Conservation (phyloP, 805 yeast species). For the Myxozyma monticola region DNA sequence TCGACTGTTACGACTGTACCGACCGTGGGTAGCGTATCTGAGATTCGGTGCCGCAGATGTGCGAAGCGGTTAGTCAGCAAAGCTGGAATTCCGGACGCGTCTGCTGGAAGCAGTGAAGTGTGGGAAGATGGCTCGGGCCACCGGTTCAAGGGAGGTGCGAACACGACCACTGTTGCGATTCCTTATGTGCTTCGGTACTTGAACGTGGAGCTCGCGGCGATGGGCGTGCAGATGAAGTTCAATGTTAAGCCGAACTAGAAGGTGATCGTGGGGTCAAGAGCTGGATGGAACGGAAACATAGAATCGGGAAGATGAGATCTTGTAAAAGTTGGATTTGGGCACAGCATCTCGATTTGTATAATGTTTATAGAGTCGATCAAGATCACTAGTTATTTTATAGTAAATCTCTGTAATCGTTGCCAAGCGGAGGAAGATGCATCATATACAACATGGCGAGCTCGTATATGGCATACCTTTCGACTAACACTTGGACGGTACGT, state of each 20-base stretch:
- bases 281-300: too few species aligned
- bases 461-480: not conserved
- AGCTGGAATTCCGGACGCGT: slow-evolving; percentile 46
- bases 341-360: not conserved
- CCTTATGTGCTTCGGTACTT: slow-evolving; percentile 94
- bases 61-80: slow-evolving; percentile 60
- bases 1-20: slow-evolving; percentile 91
- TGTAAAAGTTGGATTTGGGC: too few species aligned
- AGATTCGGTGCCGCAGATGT: slow-evolving; percentile 88
- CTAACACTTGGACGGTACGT: not conserved
- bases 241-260: slow-evolving; percentile 60
- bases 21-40: slow-evolving; percentile 73
- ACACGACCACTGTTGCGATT: slow-evolving; percentile 93
- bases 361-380: not conserved
- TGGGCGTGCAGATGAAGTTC: slow-evolving; percentile 94
- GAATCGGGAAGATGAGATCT: too few species aligned
- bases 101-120: slow-evolving; percentile 62
- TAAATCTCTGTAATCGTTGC: not conserved
- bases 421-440: not conserved
- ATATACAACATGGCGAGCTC: not conserved
- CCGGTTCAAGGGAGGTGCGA: slow-evolving; percentile 84
- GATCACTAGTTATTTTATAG: not conserved
- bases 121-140: slow-evolving; percentile 99
- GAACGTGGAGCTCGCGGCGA: slow-evolving; percentile 93
- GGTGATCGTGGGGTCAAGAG: not conserved